Percentiles rank a stretch among this genome's conserved stretches.
phyloP scores from a whole-genome alignment of 352 stramenopile genomes.

The Globisporangium middletonii region DNA sequence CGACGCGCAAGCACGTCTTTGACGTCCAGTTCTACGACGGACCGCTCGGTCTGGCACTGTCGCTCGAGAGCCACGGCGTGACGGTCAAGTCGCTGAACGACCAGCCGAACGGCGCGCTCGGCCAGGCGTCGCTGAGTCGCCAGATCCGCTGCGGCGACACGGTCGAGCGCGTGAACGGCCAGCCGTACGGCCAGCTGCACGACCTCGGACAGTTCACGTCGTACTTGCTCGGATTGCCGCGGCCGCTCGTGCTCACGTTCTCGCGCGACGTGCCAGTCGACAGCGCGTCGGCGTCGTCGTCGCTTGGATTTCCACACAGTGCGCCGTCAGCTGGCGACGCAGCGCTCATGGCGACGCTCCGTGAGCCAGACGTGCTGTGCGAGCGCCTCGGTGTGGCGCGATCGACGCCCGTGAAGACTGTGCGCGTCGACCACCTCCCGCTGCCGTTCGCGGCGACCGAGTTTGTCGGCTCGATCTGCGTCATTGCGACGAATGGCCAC shows the following conservation, averaged over 20 bases:
- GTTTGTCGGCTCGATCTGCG: constrained; percentile 26
- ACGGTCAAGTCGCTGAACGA: constrained; percentile 80
- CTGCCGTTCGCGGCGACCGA: constrained; percentile 37
- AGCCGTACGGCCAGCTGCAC: constrained; percentile 46
- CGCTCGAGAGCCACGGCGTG: constrained; percentile 60
- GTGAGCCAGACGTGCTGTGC: constrained; percentile 18
- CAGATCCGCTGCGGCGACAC: constrained; percentile 58
- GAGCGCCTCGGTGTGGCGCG: constrained; percentile 14
- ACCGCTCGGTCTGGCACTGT: constrained; percentile 65
- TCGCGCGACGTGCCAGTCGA: constrained; percentile 26
- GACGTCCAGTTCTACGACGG: constrained; percentile 71
- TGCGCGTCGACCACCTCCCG: constrained; percentile 24
- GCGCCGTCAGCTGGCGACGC: not conserved
- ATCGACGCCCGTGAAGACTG: constrained; percentile 25
- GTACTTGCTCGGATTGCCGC: constrained; percentile 51
- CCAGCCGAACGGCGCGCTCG: constrained; percentile 46
- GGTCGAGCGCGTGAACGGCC: constrained; percentile 69
- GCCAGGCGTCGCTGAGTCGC: constrained; percentile 67
- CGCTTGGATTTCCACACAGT: not conserved
- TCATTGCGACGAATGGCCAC: constrained; percentile 31
- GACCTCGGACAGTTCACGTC: constrained; percentile 83
- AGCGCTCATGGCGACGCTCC: constrained; percentile 15
- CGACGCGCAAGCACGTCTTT: constrained; percentile 19
- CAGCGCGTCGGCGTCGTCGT: not conserved
- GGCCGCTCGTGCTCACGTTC: constrained; percentile 63